These are phyloP conservation scores for Ogataea parapolymorpha DNA, from an alignment of 805 yeast species.

Conservation along the genomic window DNA sequence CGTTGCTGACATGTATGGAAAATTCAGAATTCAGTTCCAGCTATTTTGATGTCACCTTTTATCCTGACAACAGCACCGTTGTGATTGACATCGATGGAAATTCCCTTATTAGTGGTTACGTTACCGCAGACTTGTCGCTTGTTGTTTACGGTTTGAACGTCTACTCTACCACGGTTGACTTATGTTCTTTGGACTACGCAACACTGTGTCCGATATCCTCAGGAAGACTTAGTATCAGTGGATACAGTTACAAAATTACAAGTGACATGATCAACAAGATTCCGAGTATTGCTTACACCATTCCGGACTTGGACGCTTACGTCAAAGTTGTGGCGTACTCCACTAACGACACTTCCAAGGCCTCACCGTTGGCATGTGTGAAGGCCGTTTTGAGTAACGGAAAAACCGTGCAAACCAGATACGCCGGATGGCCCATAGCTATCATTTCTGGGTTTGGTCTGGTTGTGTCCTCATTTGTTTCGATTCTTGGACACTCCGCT, in stretches of 20 bases:
- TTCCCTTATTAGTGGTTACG: slow-evolving; percentile 71
- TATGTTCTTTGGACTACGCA: slow-evolving; percentile 55
- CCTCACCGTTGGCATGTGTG: slow-evolving; percentile 78
- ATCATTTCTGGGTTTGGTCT: slow-evolving; percentile 87
- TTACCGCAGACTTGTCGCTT: slow-evolving; percentile 61
- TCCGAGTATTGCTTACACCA: slow-evolving; percentile 82
- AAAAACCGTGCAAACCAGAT: slow-evolving; percentile 88
- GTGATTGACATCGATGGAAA: slow-evolving; percentile 70
- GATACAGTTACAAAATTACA: slow-evolving; percentile 39
- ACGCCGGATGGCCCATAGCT: slow-evolving; percentile 95
- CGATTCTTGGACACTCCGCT: slow-evolving; percentile 82
- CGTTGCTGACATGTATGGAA: slow-evolving; percentile 89
- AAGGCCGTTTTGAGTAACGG: slow-evolving; percentile 84
- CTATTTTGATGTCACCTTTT: slow-evolving; percentile 70
- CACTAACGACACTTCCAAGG: slow-evolving; percentile 39
- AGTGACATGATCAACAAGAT: slow-evolving; percentile 44
- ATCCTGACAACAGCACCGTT: slow-evolving; percentile 61
- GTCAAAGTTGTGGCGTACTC: slow-evolving; percentile 70
- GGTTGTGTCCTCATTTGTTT: slow-evolving; percentile 79
- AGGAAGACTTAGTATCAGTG: slow-evolving; percentile 74
- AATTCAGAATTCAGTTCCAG: slow-evolving; percentile 84
- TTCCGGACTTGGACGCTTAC: slow-evolving; percentile 93
- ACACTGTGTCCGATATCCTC: slow-evolving; percentile 81
- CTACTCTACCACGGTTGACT: slow-evolving; percentile 49
- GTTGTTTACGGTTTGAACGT: slow-evolving; percentile 79